Evolutionary conservation across 129 eudicot species (phyloP).

Genomic region (Solidago caesia): DNA sequence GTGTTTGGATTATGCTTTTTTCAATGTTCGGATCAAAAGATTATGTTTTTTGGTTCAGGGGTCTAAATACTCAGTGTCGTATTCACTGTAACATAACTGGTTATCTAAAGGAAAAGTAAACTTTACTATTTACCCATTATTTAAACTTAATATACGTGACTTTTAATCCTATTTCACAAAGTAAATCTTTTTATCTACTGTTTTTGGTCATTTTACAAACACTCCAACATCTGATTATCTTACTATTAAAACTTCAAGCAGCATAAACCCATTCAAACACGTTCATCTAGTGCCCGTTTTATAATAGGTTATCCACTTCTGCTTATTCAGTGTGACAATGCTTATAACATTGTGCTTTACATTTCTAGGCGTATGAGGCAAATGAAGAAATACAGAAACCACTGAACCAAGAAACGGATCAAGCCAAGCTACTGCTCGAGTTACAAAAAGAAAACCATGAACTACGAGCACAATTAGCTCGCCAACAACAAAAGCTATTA

Average conservation of each 20-base stretch:
- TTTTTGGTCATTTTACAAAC: not conserved
- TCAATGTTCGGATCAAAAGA: not conserved
- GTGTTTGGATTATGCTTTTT: not conserved
- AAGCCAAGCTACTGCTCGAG: conserved; percentile 76
- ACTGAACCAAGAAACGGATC: conserved; percentile 57
- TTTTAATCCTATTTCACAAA: not conserved
- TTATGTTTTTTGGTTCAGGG: not conserved
- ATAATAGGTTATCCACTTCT: not conserved
- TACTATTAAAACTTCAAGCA: not conserved
- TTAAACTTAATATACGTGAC: not conserved
- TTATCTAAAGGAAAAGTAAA: not conserved
- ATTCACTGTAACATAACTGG: not conserved
- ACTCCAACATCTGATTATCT: not conserved
- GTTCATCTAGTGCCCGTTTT: not conserved
- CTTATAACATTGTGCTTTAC: not conserved
- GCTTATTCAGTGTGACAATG: not conserved
- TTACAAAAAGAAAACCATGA: conserved; percentile 82
- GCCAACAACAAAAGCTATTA: conserved; percentile 68
- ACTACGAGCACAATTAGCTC: conserved; percentile 66
- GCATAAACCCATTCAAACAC: not conserved
- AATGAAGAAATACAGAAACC: conserved; percentile 54
- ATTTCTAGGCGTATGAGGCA: conserved; percentile 50
- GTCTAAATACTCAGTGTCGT: not conserved
- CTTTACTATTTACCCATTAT: not conserved
- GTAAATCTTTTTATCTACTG: too few relatives aligned